These are phyloP conservation scores for Lipomyces starkeyi DNA, from an alignment of 805 yeast genomes.

Conservation along the genomic window DNA sequence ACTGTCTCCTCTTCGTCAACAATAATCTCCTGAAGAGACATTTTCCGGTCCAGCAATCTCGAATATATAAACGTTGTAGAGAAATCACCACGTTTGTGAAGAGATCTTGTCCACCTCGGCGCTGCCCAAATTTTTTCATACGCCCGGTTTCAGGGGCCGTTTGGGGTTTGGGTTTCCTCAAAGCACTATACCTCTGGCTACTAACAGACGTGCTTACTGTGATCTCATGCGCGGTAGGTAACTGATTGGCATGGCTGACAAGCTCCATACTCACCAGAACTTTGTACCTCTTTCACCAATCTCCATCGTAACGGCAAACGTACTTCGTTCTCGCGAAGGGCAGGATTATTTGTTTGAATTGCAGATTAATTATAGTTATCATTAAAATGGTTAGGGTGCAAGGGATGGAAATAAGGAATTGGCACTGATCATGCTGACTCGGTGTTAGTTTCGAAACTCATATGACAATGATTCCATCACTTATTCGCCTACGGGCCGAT, in stretches of 20 bases:
- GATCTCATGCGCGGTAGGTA: not conserved
- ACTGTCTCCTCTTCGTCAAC: slow-evolving; percentile 13
- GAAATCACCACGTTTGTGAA: not conserved
- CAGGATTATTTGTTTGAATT: not conserved
- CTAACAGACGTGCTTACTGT: not conserved
- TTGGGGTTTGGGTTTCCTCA: not conserved
- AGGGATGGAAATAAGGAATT: not conserved
- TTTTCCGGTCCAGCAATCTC: slow-evolving; percentile 3
- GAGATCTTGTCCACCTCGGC: not conserved
- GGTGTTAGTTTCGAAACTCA: slow-evolving; percentile 85
- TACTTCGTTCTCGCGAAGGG: not conserved
- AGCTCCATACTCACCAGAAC: not conserved
- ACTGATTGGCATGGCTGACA: not conserved
- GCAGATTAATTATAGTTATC: not conserved
- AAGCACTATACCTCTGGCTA: not conserved
- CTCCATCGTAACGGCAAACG: not conserved
- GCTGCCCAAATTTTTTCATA: not conserved
- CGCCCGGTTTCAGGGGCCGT: not conserved
- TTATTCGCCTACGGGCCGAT: slow-evolving; percentile 92
- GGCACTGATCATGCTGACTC: not conserved
- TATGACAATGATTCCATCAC: slow-evolving; percentile 99
- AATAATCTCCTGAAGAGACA: slow-evolving; percentile 27
- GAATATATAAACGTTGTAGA: not conserved
- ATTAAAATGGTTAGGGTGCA: not conserved
- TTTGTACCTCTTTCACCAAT: not conserved